Conservation (phyloP, 371 early-diverging fungal species). For the Zopfochytrium polystomum region DNA sequence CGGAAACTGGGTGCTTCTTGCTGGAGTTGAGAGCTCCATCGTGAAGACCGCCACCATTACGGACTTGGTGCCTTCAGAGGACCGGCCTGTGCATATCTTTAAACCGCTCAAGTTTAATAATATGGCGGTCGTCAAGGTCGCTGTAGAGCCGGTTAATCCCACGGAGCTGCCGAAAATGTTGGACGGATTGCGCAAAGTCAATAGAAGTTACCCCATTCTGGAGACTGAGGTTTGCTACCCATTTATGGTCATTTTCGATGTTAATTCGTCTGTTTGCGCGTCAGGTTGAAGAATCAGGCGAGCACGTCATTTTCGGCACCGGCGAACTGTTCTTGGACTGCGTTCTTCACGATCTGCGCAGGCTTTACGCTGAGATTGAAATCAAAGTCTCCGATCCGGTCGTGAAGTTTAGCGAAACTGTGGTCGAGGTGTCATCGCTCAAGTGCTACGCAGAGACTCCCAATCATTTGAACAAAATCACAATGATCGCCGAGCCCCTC, state of each 20-base stretch:
- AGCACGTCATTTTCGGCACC: slow-evolving; percentile 89
- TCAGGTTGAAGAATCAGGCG: slow-evolving; percentile 94
- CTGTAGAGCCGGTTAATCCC: slow-evolving; percentile 94
- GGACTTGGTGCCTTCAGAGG: slow-evolving; percentile 45
- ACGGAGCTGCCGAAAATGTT: slow-evolving; percentile 97
- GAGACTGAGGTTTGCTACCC: slow-evolving; percentile 66
- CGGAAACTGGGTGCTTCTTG: slow-evolving; percentile 89
- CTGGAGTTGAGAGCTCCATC: slow-evolving; percentile 88
- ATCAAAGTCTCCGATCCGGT: slow-evolving; percentile 96
- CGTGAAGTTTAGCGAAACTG: slow-evolving; percentile 93
- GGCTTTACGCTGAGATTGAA: slow-evolving; percentile 91
- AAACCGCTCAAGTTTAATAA: slow-evolving; percentile 80
- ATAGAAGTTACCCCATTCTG: slow-evolving; percentile 89
- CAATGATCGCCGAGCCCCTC: slow-evolving; percentile 92
- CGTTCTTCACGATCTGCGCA: slow-evolving; percentile 90
- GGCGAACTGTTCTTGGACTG: slow-evolving; percentile 96
- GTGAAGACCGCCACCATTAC: slow-evolving; percentile 93
- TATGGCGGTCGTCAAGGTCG: slow-evolving; percentile 85
- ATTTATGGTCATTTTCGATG: slow-evolving; percentile 2
- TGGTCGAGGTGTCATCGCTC: slow-evolving; percentile 87
- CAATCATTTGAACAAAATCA: slow-evolving; percentile 96
- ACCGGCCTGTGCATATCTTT: slow-evolving; percentile 80
- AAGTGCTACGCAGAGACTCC: slow-evolving; percentile 96
- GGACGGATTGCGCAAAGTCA: slow-evolving; percentile 90
- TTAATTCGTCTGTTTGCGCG: slow-evolving; percentile 9